Evolutionary conservation across 106 monocot genomes (phyloP).

Genomic region (Amphibolis antarctica): DNA sequence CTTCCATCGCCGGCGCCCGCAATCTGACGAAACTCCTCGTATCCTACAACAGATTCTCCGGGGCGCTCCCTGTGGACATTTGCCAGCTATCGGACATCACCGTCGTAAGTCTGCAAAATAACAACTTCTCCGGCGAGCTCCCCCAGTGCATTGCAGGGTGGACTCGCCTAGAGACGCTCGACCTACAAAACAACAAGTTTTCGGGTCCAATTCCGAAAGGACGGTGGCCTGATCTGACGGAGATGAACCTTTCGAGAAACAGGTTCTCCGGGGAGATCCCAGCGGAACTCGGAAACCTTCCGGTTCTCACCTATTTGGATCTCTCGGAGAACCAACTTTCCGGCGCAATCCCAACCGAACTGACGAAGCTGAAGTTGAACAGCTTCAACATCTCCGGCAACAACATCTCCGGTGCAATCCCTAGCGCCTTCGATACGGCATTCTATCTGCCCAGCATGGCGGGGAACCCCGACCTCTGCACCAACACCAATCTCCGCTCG

Average conservation of each 20-base stretch:
- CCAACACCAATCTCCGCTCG: not conserved
- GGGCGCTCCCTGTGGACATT: constrained; percentile 28
- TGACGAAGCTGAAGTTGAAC: constrained; percentile 25
- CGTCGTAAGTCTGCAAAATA: constrained; percentile 14
- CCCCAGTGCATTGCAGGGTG: constrained; percentile 24
- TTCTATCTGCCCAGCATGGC: constrained; percentile 14
- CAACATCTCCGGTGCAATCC: constrained; percentile 32
- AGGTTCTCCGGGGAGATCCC: constrained; percentile 34
- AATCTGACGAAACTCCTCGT: constrained; percentile 34
- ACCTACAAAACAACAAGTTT: constrained; percentile 32
- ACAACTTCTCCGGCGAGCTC: constrained; percentile 25
- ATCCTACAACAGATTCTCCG: constrained; percentile 36
- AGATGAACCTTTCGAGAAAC: constrained; percentile 42
- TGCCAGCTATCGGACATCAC: constrained; percentile 24
- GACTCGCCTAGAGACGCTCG: constrained; percentile 21
- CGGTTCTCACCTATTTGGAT: constrained; percentile 46
- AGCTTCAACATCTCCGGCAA: constrained; percentile 34
- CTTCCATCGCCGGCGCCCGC: constrained; percentile 17
- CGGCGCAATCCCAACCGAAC: constrained; percentile 27
- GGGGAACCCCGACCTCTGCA: constrained; percentile 37
- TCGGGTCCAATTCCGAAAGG: constrained; percentile 28
- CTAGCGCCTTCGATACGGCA: constrained; percentile 15
- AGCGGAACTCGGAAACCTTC: constrained; percentile 13
- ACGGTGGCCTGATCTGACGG: constrained; percentile 27
- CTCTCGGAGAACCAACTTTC: constrained; percentile 32